Conservation (phyloP, 2,329 filamentous ascomycete genomes). For the Diaporthe nobilis region DNA sequence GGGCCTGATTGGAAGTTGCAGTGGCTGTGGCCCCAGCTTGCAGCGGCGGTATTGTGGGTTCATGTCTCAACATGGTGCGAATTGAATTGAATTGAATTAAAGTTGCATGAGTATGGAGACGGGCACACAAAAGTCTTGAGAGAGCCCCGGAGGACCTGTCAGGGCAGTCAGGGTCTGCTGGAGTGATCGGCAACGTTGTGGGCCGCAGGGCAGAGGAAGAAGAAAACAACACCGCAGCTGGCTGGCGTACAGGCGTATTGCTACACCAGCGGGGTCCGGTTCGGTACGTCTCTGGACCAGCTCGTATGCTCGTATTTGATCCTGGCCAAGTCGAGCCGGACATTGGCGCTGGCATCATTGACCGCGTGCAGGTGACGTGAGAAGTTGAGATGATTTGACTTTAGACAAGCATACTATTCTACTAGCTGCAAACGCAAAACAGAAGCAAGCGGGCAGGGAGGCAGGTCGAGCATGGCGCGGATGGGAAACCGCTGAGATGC, state of each 20-base stretch:
- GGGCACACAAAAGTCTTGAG: not conserved
- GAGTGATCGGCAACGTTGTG: conserved; percentile 8
- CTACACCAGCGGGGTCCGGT: not conserved
- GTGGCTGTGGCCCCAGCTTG: conserved; percentile 5
- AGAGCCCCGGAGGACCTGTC: not conserved
- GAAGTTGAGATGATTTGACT: conserved; percentile 6
- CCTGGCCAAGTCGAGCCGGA: conserved; percentile 16
- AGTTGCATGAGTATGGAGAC: conserved; percentile 36
- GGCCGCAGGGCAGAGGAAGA: conserved; percentile 7
- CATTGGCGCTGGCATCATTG: conserved; percentile 25
- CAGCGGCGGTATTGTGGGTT: conserved; percentile 4
- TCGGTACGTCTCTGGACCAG: not conserved
- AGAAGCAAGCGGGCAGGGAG: not conserved
- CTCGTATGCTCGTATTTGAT: conserved; percentile 12
- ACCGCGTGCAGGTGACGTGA: conserved; percentile 26
- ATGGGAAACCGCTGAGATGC: not conserved
- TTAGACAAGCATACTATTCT: not conserved
- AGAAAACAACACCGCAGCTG: not conserved
- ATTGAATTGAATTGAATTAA: conserved; percentile 27
- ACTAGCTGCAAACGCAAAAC: conserved; percentile 12
- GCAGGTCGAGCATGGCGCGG: not conserved
- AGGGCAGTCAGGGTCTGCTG: not conserved
- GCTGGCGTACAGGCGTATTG: not conserved
- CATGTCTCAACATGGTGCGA: not conserved
- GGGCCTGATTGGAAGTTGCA: conserved; percentile 13